These are phyloP conservation scores for Chaetomiaceae sp. DNA, from an alignment of 2,329 filamentous ascomycete species.

Conservation along the genomic window DNA sequence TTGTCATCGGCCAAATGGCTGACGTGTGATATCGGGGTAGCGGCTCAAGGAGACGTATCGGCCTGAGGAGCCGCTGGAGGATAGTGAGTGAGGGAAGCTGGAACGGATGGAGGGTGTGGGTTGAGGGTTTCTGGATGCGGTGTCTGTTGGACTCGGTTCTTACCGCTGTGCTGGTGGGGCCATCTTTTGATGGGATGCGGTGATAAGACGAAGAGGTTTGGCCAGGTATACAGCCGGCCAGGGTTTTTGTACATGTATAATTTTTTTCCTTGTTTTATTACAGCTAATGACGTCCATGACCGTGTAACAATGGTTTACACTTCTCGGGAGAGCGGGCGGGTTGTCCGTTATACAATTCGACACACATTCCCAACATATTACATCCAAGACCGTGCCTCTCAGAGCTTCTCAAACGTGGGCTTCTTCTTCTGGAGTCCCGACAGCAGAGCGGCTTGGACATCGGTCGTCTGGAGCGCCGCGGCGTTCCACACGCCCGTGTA, in stretches of 20 bases:
- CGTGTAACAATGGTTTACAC: neutral
- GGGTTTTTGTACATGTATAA: neutral
- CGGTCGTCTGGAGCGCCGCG: constrained; percentile 72
- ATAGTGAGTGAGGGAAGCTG: constrained; percentile 18
- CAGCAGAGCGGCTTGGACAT: constrained; percentile 69
- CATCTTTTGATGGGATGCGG: too few species aligned
- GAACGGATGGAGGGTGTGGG: too few species aligned
- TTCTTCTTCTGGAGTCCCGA: constrained; percentile 74
- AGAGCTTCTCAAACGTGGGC: constrained; percentile 82
- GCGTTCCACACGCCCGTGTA: constrained; percentile 89
- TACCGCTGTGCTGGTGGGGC: too few species aligned
- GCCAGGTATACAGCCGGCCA: too few species aligned
- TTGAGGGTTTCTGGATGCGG: too few species aligned
- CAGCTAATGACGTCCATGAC: neutral
- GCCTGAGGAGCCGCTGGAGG: constrained; percentile 28
- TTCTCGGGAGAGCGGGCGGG: neutral
- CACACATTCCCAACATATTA: neutral
- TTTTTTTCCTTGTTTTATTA: neutral
- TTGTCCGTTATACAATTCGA: neutral
- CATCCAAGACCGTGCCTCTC: constrained; percentile 13
- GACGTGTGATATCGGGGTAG: constrained; percentile 20
- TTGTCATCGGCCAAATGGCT: neutral
- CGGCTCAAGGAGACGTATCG: constrained; percentile 32
- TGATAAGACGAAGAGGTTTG: too few species aligned
- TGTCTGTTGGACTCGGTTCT: too few species aligned